Evolutionary conservation across 2,329 filamentous ascomycete species (phyloP), one percentile per base, ranked within the genome.

Genomic region (Pseudopithomyces chartarum): DNA sequence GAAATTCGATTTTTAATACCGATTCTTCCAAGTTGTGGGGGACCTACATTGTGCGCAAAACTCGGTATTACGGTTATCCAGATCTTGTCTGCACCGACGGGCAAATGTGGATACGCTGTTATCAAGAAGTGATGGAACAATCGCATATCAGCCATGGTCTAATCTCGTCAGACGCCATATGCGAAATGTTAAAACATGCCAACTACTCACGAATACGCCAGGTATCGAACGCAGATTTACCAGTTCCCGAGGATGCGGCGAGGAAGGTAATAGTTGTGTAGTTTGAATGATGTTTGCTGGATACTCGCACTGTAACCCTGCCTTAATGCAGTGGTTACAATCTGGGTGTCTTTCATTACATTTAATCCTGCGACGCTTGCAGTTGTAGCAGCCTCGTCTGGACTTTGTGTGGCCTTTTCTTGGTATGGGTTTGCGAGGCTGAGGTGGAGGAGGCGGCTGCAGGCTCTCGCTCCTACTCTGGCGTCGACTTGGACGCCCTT

Each of bases 41-140:
- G 17, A 70, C 82, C 26, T 79, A 87, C 87, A 56, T 85, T 85
- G 60, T 90, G 85, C 1, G 87, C 87, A 55, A 90, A 82, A 59
- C 85, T 85, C 0, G 88, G 87, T 10, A 91, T 83, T 55, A 87
- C 82, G 23, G 87, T 85, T 6, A 84, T 84, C 88, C 88, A 91
- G 13, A 89, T 79, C 7, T 82, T 78, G 60, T 90, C 86, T 58
- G 87, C 86, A 39, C 85, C 87, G 17, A 89, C 74, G 0, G 88
- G 87, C 22, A 89, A 80, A 69, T 87, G 83, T 2, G 87, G 88
- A 65, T 85, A 86, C 61, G 85, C 87, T 34, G 81, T 79, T 26
- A 83, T 75, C 15, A 89, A 74, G 62, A 89, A 89, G 69, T 89
- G 85, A 68, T 89, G 87, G 63, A 89, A 89, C 69, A 89, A 83